Base-by-base conservation (phyloP, 352 stramenopile genomes). In the Phytopythium chamaehyphon region DNA sequence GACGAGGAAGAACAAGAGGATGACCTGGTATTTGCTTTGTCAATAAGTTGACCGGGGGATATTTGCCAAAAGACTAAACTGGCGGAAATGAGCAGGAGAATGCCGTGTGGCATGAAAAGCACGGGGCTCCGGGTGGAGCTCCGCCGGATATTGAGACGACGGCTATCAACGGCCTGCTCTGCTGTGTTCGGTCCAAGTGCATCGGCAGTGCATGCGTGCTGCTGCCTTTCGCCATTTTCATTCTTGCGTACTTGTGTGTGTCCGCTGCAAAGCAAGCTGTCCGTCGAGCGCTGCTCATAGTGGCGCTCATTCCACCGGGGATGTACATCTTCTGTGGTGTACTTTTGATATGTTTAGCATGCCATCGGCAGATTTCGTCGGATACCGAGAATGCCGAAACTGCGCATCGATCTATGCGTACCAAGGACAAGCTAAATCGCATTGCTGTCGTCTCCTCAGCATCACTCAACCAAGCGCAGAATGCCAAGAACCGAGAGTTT, bases 171-270 rank as follows among this genome's bases (percentile, higher is more conserved):
- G 35, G 52, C 0, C 51, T 89, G 42, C 61, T 90, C 1, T 92
- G 74, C 56, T 90, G 82, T 57, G 49, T 90, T 0, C 71, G 73
- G 8, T 90, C 73, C 43, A 71, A 79, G 24, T 86, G 80, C 55
- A 59, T 92, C 15, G 47, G 57, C 35, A 61, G 68, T 40, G 64
- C 63, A 5, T 90, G 81, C 23, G 74, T 92, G 11, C 15, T 79
- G 37, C 62, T 76, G 12, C 81, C 81, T 9, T 83, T 65, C 46
- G 40, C 66, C 1, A 16, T 84, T 16, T 83, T 88, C 44, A 54
- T 90, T 16, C n/a, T 84, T 10, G 50, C 86, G 11, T 79, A 67
- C 54, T 59, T 72, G 45, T 64, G 60, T 18, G 54, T 71, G 22
- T 64, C 59, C 3, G 55, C 46, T 23, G 54, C 60, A 47, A 58